Base-by-base conservation (phyloP, 805 yeast species). In the Clavispora asparagi region DNA sequence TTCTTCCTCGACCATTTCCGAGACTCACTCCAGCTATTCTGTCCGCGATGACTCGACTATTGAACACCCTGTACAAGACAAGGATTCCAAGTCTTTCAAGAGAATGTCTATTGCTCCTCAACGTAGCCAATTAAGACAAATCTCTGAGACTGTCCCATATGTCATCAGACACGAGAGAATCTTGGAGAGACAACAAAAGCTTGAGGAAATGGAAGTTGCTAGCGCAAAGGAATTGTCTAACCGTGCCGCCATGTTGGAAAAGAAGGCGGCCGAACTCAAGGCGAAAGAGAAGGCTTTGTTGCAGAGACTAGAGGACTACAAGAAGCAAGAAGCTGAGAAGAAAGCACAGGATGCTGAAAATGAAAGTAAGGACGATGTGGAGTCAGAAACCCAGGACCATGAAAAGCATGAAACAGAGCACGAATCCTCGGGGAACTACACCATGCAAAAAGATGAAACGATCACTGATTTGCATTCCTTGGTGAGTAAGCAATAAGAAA, bases 121-220 rank as follows among this genome's bases (percentile, higher is more conserved):
- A 54, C 77, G 87, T 52, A 74, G 74, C 53, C 87, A 85, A 64
- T 68, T 87, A 53, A 74, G 95, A 60, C 86, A 83, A 59, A 81
- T 87, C 46, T 83, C 90, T 38, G 92, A 85, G 59, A 87, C 94
- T 1, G 87, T 87, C 23, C 95, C 95, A n/a, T 87, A 87, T 55
- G 84, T 85, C 30, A 68, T 87, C 51, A 78, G 87, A 60, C 92
- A 86, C 62, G 92, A 87, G 63, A 77, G 85, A 47, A 77, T 86
- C 46, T 66, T 81, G 53, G 83, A 85, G 43, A 82, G 87, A 63
- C 91, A 87, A 59, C 87, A 82, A 47, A 86, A 83, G 65, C 68
- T 87, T 42, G 91, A 86, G 61, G 89, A 86, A 55, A 67, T 87
- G 66, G 95, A 87, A 62, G 83, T 83, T 58, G 84, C 83, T 51